Percentiles rank a stretch among this genome's conserved stretches.
Evolutionary conservation across 2,329 filamentous ascomycete genomes (phyloP).

Genomic region (Amylocarpus encephaloides): DNA sequence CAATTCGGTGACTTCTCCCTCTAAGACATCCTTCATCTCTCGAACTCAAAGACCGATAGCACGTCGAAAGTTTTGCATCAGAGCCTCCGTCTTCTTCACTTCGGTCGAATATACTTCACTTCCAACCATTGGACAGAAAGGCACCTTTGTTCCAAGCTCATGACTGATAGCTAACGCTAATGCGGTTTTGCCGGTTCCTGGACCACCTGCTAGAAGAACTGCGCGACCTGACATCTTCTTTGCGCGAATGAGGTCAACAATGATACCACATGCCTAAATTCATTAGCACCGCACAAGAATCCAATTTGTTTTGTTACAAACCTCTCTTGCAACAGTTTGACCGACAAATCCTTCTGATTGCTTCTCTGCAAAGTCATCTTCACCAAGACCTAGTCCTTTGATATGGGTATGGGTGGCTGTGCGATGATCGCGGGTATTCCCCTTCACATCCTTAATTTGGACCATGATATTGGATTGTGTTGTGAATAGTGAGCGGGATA

Average conservation of each 20-base stretch:
- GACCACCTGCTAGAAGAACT: conserved; percentile 86
- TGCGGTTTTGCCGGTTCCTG: conserved; percentile 95
- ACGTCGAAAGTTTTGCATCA: conserved; percentile 98
- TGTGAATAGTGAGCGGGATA: too few species aligned
- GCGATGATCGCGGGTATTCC: conserved; percentile 88
- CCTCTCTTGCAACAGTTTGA: conserved; percentile 81
- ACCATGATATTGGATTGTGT: too few species aligned
- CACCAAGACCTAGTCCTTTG: conserved; percentile 81
- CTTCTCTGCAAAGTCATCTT: conserved; percentile 79
- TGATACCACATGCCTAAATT: conserved; percentile 85
- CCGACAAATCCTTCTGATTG: conserved; percentile 82
- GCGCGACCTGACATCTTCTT: conserved; percentile 98
- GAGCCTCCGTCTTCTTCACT: conserved; percentile 97
- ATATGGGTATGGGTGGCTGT: conserved; percentile 98
- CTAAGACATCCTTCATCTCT: conserved; percentile 98
- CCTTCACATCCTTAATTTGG: conserved; percentile 90
- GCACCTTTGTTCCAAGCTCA: conserved; percentile 95
- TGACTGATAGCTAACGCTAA: conserved; percentile 93
- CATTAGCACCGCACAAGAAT: conserved; percentile 27
- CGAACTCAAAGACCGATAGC: conserved; percentile 95
- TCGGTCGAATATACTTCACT: conserved; percentile 97
- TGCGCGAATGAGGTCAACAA: conserved; percentile 89
- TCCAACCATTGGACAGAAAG: conserved; percentile 95
- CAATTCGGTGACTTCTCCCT: conserved; percentile 95
- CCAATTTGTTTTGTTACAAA: too few species aligned